phyloP scores from a whole-genome alignment of 768 basidiomycete species.

The Suillus cothurnatus region DNA sequence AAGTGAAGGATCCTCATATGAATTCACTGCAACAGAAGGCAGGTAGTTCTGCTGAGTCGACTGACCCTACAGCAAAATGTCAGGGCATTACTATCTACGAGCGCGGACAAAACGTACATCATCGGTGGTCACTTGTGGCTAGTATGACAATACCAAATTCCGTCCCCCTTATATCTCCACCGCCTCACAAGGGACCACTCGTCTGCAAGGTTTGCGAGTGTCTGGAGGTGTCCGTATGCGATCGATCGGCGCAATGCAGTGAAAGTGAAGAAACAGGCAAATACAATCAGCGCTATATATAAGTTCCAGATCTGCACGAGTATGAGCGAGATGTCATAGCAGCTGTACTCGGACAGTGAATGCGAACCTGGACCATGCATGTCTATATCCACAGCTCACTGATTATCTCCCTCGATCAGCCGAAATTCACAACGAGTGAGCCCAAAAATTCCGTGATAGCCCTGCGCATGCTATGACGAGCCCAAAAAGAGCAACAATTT shows the following conservation, averaged over 20 bases:
- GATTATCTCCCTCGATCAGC: no score
- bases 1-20: neutral
- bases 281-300: neutral
- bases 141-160: no score
- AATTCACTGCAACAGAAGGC: neutral
- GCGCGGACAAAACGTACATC: neutral
- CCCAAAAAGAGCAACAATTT: no score
- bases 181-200: no score
- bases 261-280: conserved; percentile 7
- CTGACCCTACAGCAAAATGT: neutral
- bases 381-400: no score
- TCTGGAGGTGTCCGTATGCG: conserved; percentile 37
- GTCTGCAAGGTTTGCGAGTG: conserved; percentile 35
- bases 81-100: neutral
- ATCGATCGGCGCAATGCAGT: conserved; percentile 21
- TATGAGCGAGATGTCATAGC: neutral
- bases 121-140: neutral
- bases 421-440: no score
- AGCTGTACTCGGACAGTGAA: no score
- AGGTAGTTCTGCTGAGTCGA: neutral
- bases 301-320: conserved; percentile 21
- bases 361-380: conserved; percentile 19
- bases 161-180: no score
- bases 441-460: no score
- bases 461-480: no score